Base-by-base conservation (phyloP, 345 rosid species). In the Eucalyptus cloeziana region DNA sequence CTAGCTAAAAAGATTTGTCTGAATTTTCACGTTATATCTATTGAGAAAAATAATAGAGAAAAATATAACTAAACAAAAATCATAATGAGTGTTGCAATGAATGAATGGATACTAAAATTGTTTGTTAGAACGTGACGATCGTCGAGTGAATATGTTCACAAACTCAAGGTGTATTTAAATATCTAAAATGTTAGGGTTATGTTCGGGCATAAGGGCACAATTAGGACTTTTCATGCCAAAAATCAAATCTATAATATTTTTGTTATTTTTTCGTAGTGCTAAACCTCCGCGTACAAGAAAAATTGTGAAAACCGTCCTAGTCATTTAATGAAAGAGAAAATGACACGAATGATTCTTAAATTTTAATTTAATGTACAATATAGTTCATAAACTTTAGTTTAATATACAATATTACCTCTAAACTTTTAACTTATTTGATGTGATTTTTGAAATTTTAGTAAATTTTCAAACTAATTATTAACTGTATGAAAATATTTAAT, bases 91-190 rank as follows among this genome's bases (percentile, higher is more conserved):
- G 25, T 33, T 10, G 7, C 7, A 5, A 33, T 10, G 21, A 13
- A 33, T 33, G 16, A 5, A 33, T 10, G 21, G 25, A 33, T 33
- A 31, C 19, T 31, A 16, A 67, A 67, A 31, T 67, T 31, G 5
- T 1, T 67, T 31, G 11, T 8, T 9, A 33, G 4, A 37, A 69
- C 24, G 17, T 33, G 17, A 69, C 3, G 0, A 69, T 1, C 2
- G 22, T 5, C 11, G 0, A 69, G 9, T 69, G 24, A 69, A 69
- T 69, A 69, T 9, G 17, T 15, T 4, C 21, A 0, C 37, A 69
- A 1, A 27, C 6, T 13, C 13, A 4, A 67, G 76, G 21, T 10
- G 16, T 31, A 8, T 67, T 31, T 31, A 31, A 15, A 16, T 9
- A 67, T 15, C 12, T 67, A 16, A 67, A 17, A 69, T 8, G 0